Evolutionary conservation across 78 protist genomes (phyloP), one percentile per base, ranked within the genome.

Genomic region (Planoprotostelium fungivorum): DNA sequence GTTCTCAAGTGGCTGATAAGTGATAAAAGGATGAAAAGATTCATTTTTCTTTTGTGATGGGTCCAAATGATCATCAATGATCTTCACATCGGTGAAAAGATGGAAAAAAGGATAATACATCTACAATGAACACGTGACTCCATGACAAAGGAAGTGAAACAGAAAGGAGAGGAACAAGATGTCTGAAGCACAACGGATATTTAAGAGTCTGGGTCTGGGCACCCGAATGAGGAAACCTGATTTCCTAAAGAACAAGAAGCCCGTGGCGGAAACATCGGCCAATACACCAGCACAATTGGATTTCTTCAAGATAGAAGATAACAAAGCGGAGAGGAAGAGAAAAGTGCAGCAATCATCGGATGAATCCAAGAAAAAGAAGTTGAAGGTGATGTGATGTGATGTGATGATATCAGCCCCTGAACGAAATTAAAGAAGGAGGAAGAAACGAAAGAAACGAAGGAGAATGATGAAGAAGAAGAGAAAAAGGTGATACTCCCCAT

Each of bases 351-450:
- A 51, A 51, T 5, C 5, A 51, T 5, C 5, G 73, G 73, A 25
- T 25, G 5, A 16, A 51, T 51, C 73, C 73, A 51, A n/a, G n/a
- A 51, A 25, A 5, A 16, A 25, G 73, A 51, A 25, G 31, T 25
- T 16, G 16, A 5, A 25, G 73, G 5, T 51, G 73, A 51, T 51
- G 73, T 25, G 5, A 16, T 51, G 31, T 51, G 73, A 51, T 51
- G 31, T 51, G 73, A 51, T 51, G 31, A 51, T 16, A 51, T n/a
- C n/a, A n/a, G n/a, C n/a, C n/a, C n/a, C n/a, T n/a, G n/a, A n/a
- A n/a, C n/a, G n/a, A n/a, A n/a, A 29, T 89, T 89, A 63, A 36
- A 84, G 36, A 89, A 89, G 90, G 84, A 88, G 84, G 85, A 89
- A 85, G 86, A 85, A 51, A 88, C 92, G 84, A 63, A 88, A 25